Conservation (phyloP, 129 eudicot species). For the Centella asiatica region DNA sequence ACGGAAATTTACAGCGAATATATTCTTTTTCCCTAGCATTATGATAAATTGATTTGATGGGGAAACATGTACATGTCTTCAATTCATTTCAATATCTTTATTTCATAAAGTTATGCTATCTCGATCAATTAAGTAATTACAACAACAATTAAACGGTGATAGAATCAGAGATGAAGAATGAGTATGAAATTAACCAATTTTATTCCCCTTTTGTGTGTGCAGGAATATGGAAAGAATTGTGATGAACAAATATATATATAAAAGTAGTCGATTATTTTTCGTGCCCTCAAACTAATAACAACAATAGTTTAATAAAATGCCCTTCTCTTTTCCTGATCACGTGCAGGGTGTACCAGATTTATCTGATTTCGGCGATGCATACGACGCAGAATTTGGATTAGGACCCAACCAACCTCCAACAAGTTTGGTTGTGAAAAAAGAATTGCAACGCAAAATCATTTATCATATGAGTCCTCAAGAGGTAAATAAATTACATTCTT, state of each 20-base stretch:
- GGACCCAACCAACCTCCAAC: conserved; percentile 69
- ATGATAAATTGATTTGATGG: neutral
- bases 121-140: too few relatives aligned
- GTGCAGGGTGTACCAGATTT: conserved; percentile 64
- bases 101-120: too few relatives aligned
- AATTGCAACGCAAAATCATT: conserved; percentile 43
- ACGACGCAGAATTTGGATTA: conserved; percentile 41
- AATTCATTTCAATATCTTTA: too few relatives aligned
- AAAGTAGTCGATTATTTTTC: too few relatives aligned
- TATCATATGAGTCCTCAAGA: conserved; percentile 63
- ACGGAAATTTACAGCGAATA: neutral
- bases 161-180: too few relatives aligned
- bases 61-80: neutral
- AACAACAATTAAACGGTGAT: neutral
- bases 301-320: too few relatives aligned
- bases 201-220: too few relatives aligned
- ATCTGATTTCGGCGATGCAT: conserved; percentile 45
- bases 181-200: too few relatives aligned
- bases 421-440: conserved; percentile 30
- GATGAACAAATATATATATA: neutral
- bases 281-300: too few relatives aligned
- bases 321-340: neutral
- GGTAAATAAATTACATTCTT: conserved; percentile 25
- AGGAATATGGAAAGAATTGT: too few relatives aligned
- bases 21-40: neutral